Conservation (phyloP, 2,329 filamentous ascomycete species). For the Nigrospora sphaerica region DNA sequence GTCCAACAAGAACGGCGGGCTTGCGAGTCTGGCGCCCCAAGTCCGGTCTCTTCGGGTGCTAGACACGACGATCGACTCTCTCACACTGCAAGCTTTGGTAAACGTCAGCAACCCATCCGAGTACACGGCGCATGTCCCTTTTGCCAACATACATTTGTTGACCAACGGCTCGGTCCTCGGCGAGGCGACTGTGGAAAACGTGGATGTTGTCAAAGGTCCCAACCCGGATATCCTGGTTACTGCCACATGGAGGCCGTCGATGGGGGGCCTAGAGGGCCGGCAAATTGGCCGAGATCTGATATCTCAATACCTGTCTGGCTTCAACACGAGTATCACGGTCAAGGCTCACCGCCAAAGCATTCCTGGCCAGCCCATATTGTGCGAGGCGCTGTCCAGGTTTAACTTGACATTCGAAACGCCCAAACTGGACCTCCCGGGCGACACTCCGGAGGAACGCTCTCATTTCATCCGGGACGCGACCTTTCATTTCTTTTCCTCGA, state of each 20-base stretch:
- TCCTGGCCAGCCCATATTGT: constrained; percentile 65
- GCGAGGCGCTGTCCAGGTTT: constrained; percentile 64
- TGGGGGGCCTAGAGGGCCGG: constrained; percentile 55
- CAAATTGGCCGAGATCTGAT: constrained; percentile 64
- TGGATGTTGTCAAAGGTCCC: constrained; percentile 58
- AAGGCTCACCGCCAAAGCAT: constrained; percentile 66
- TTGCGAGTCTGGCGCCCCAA: constrained; percentile 48
- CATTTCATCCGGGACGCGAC: constrained; percentile 81
- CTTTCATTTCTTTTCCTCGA: constrained; percentile 80
- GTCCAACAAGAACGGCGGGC: constrained; percentile 44
- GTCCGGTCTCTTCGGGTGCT: constrained; percentile 66
- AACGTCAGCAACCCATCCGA: constrained; percentile 88
- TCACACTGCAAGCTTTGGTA: constrained; percentile 64
- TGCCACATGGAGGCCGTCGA: constrained; percentile 67
- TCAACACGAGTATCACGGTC: constrained; percentile 74
- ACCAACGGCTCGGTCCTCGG: constrained; percentile 70
- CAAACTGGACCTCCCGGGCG: constrained; percentile 50
- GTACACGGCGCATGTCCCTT: constrained; percentile 79
- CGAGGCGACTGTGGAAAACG: constrained; percentile 60
- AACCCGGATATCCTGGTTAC: constrained; percentile 65
- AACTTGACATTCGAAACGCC: constrained; percentile 68
- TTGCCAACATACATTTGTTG: constrained; percentile 66
- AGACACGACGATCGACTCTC: constrained; percentile 63
- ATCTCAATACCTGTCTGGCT: constrained; percentile 81
- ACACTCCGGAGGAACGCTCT: constrained; percentile 35